phyloP scores from a whole-genome alignment of 2,329 filamentous ascomycete genomes.

The Pestalotiopsis sp. region DNA sequence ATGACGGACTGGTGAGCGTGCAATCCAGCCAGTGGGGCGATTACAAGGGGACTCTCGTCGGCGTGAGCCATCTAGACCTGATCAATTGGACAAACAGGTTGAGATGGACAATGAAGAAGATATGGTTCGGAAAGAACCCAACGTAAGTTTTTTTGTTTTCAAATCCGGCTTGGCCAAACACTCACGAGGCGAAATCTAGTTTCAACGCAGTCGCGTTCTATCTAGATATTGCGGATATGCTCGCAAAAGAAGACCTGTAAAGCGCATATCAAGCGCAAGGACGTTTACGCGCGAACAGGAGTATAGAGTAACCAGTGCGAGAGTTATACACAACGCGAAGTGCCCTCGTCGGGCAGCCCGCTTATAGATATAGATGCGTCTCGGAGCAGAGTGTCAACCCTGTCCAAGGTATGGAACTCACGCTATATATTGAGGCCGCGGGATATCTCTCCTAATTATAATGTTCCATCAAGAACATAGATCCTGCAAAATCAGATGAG shows the following conservation, averaged over 20 bases:
- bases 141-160: slow-evolving; percentile 42
- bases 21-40: slow-evolving; percentile 62
- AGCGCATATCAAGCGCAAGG: neutral
- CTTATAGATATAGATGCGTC: no score
- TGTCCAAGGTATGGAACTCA: no score
- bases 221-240: slow-evolving; percentile 67
- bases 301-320: neutral
- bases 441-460: no score
- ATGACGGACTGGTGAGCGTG: slow-evolving; percentile 70
- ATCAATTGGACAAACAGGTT: slow-evolving; percentile 70
- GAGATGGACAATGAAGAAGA: slow-evolving; percentile 54
- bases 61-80: slow-evolving; percentile 64
- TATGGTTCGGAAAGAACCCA: slow-evolving; percentile 52
- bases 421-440: no score
- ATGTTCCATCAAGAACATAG: no score
- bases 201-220: slow-evolving; percentile 72
- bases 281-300: neutral
- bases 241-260: slow-evolving; percentile 64
- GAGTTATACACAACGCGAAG: no score
- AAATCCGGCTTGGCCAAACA: slow-evolving; percentile 5
- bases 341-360: no score
- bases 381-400: no score
- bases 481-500: no score
- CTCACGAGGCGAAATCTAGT: slow-evolving; percentile 29
- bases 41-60: slow-evolving; percentile 64